Base-by-base conservation (phyloP, 2,329 filamentous ascomycete genomes). In the Chrysoporthe cubensis region DNA sequence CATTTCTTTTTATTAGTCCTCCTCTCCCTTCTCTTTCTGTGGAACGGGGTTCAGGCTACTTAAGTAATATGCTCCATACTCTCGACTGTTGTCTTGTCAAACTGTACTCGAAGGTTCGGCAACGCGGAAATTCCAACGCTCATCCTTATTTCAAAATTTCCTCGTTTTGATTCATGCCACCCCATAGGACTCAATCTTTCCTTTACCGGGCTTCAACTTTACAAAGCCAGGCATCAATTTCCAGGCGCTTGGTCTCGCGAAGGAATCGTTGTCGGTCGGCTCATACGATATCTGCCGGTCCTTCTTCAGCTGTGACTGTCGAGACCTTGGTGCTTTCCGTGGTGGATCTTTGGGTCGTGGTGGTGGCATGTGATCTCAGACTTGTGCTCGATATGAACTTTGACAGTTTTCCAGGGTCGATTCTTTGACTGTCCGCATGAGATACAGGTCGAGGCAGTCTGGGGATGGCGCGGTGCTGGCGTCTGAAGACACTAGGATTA, bases 321-420 rank as follows among this genome's bases (percentile, higher is more conserved):
- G 58, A 60, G 11, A 40, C 37, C 58, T 60, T 60, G 8, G 58
- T 14, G 40, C 42, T 32, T 16, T 26, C 26, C 26, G 43, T 43
- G 4, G 58, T 60, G 9, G 58, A 60, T 9, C 13, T 11, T 14
- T 18, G 13, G 7, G 58, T 60, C 14, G 2, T 44, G 3, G 37
- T n/a, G 1, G 58, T 43, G 16, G 58, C 8, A 40, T 60, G 26
- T 11, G 58, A 60, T n/a, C 58, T 44, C 18, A 60, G 58, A 14
- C 58, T 60, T n/a, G 58, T 44, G 58, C 44, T 40, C n/a, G 58
- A 60, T n/a, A 60, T 13, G 40, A 60, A 60, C 40, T n/a, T 60
- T 9, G 37, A 14, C 58, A 60, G 40, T 18, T 44, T 60, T 14
- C 9, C 58, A 46, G 58, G 58, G 11, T 60, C 21, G 6, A 60